Evolutionary conservation across 2,329 filamentous ascomycete genomes (phyloP), one percentile per base, ranked within the genome.

Genomic region (Pseudogymnoascus verrucosus): DNA sequence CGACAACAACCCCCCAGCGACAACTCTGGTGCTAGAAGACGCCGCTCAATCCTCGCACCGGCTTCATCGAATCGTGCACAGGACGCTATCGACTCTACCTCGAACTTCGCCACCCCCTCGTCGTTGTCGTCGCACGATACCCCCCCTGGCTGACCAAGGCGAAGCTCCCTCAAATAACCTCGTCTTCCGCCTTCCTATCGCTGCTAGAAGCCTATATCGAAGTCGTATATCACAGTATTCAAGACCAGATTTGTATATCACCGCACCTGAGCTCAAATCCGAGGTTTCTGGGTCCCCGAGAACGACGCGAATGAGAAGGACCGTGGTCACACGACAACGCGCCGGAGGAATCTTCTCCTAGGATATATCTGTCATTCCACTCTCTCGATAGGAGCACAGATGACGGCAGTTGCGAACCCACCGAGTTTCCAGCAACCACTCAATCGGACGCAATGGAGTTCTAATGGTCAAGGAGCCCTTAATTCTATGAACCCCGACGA

Each of bases 401-500:
- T 88, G 86, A 88, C 85, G 77, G 86, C 86, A 73, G 85, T 89
- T 73, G 85, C 85, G 68, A 87, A 80, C 70, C 84, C 84, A 70
- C 84, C 84, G 74, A 84, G 79, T 74, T 86, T 88, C 72, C 78
- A 82, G 73, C 83, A 84, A 72, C 59, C 59, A 6, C 81, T 85
- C 73, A 86, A 83, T 73, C 81, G 85, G 76, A 80, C 84, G 80
- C 80, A 79, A 87, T 88, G 85, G 85, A 80, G 82, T 74, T 79
- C 83, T 84, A 86, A 81, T 77, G 79, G 80, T 70, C 79, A 83
- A 78, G 85, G 82, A 78, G 81, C 82, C 74, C 78, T 85, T 71
- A 81, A 84, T 79, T 82, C 88, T 73, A 90, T 91, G 86, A 90
- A 89, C 78, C 79, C 87, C 75, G 91, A 96, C 79, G 91, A 96